Base-by-base conservation (phyloP, 495 filamentous ascomycete species). In the Penicillium desertorum region DNA sequence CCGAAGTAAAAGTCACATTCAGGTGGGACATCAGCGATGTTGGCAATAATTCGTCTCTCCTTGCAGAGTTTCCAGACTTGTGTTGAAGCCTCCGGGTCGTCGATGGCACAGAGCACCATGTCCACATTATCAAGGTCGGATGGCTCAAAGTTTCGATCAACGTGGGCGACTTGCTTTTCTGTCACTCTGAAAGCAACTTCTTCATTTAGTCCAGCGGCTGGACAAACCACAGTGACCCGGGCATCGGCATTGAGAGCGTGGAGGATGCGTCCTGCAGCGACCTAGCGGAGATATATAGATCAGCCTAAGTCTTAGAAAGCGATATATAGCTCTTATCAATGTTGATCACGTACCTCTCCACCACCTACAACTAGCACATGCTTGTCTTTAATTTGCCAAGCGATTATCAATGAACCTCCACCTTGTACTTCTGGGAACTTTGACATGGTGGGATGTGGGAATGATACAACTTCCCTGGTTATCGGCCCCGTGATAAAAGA, bases 1-100 rank as follows among this genome's bases (percentile, higher is more conserved):
- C 94, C 94, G 71, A 98, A 98, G 73, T 97, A 98, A 68, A 98
- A 98, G 65, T 98, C 94, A 69, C 94, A 98, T 71, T 98, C 94
- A 0, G 91, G 82, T 0, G 95, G 95, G 2, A 98, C 95, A 72
- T 98, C 94, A 57, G 94, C 94, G 50, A 98, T 95, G 71, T 98
- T 98, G 36, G 90, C 91, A 2, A 92, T 84, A 50, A 98, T 92
- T 43, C 85, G 85, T 42, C 77, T 79, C 67, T 88, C 83, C 64
- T 96, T 91, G 78, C 93, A 98, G 0, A 96, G 82, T 61, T 91
- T 90, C 88, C 91, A 98, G 66, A 98, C 91, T 45, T 81, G 74
- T 0, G 91, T 86, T 0, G 90, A 95, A 6, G 92, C 91, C 34
- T 83, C 86, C 0, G 94, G 90, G 71, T 97, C 92, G 69, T 98